phyloP scores from a whole-genome alignment of 1,139 yeast genomes.

The Diutina sp. region DNA sequence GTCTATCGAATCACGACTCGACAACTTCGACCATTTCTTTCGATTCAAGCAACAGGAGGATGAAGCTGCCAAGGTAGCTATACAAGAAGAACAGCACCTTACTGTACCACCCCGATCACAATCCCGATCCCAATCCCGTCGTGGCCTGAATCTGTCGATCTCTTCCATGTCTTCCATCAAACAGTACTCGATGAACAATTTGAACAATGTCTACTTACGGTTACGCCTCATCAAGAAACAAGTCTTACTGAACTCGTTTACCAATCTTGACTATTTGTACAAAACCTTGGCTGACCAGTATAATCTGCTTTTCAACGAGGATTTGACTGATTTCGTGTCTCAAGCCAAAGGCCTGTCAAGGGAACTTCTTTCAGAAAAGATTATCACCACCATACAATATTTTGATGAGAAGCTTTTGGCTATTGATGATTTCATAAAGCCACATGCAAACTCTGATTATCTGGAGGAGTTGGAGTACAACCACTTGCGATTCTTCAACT shows the following conservation, averaged over 20 bases:
- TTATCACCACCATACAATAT: conserved; percentile 40
- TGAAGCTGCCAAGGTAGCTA: conserved; percentile 5
- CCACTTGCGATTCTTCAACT: conserved; percentile 32
- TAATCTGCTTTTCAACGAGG: conserved; percentile 23
- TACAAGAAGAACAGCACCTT: neutral
- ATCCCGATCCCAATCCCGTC: neutral
- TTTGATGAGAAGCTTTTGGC: conserved; percentile 43
- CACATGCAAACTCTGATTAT: conserved; percentile 17
- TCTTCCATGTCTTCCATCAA: conserved; percentile 16
- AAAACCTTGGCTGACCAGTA: conserved; percentile 44
- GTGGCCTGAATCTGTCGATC: neutral
- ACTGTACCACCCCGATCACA: neutral
- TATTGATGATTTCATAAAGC: conserved; percentile 34
- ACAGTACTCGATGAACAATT: conserved; percentile 20
- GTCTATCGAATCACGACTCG: conserved; percentile 40
- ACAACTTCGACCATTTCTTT: conserved; percentile 39
- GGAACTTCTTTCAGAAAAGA: conserved; percentile 27
- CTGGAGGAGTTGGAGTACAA: conserved; percentile 18
- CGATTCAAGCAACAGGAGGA: conserved; percentile 14
- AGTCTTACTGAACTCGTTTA: conserved; percentile 28
- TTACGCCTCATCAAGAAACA: conserved; percentile 27
- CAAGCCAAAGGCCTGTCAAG: neutral
- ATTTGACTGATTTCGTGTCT: neutral
- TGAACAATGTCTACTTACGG: conserved; percentile 29
- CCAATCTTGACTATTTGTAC: conserved; percentile 34